Evolutionary conservation across 345 rosid genomes (phyloP).

Genomic region (Aquilaria sinensis): DNA sequence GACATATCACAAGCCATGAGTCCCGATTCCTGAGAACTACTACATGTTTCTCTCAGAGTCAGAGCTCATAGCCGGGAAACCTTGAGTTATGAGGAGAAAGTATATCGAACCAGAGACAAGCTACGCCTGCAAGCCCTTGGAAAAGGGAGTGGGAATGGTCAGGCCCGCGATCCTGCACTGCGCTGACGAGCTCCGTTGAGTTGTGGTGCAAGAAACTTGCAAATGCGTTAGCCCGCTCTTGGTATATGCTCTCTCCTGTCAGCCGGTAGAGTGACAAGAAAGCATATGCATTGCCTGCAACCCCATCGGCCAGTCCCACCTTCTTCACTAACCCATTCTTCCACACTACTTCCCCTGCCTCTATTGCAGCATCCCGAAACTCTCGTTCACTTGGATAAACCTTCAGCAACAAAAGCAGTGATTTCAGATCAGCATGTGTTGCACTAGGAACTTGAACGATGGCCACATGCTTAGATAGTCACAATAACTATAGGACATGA

Average conservation of each 20-base stretch:
- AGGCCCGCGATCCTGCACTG: conserved; percentile 8
- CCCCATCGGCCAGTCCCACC: conserved; percentile 77
- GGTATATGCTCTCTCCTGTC: conserved; percentile 65
- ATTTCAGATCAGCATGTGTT: too few species aligned
- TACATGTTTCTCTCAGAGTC: conserved; percentile 1
- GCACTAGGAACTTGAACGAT: too few species aligned
- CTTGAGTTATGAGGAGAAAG: conserved; percentile 37
- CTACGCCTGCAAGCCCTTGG: conserved; percentile 67
- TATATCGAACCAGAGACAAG: conserved; percentile 77
- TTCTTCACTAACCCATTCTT: conserved; percentile 77
- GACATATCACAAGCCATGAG: too few species aligned
- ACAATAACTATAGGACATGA: too few species aligned
- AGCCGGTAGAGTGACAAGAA: conserved; percentile 72
- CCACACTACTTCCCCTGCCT: conserved; percentile 98
- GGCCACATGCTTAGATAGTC: too few species aligned
- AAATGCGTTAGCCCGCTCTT: conserved; percentile 73
- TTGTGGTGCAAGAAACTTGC: conserved; percentile 61
- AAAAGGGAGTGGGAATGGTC: conserved; percentile 55
- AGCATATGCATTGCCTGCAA: conserved; percentile 74
- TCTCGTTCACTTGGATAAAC: conserved; percentile 64
- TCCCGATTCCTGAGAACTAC: too few species aligned
- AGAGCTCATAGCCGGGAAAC: conserved; percentile 83
- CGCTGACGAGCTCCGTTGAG: conserved; percentile 20
- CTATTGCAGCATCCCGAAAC: conserved; percentile 75
- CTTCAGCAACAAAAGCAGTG: conserved; percentile 13